phyloP scores from a whole-genome alignment of 208 protist species.

The Porcisia deanei region DNA sequence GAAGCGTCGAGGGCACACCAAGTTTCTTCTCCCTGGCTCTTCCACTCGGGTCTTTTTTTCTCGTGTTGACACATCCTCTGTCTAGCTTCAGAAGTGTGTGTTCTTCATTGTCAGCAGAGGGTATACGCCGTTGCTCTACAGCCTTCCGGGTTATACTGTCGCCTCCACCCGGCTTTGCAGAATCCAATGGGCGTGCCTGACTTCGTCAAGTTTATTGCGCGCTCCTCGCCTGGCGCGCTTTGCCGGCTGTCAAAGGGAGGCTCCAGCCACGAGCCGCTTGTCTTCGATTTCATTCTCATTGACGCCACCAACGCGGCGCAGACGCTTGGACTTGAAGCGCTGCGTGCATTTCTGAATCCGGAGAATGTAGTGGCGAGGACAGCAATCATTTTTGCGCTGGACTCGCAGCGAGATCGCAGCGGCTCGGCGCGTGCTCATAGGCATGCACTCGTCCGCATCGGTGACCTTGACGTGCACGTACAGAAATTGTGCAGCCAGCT shows the following conservation, averaged over 20 bases:
- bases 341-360: conserved; percentile 51
- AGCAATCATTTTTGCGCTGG: conserved; percentile 80
- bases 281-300: conserved; percentile 83
- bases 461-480: conserved; percentile 76
- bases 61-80: too few relatives aligned
- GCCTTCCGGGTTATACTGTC: not conserved
- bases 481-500: conserved; percentile 51
- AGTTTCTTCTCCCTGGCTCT: too few relatives aligned
- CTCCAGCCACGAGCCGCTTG: conserved; percentile 18
- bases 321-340: conserved; percentile 62
- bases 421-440: conserved; percentile 64
- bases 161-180: not conserved
- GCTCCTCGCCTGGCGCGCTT: conserved; percentile 61
- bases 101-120: not conserved
- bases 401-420: conserved; percentile 69
- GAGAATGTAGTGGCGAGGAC: conserved; percentile 32
- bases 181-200: conserved; percentile 78
- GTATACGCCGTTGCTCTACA: not conserved
- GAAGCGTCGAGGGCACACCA: not conserved
- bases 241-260: conserved; percentile 51
- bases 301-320: conserved; percentile 85
- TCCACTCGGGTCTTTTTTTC: too few relatives aligned
- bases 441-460: conserved; percentile 54
- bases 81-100: not conserved
- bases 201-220: conserved; percentile 81